phyloP scores from a whole-genome alignment of 2,329 filamentous ascomycete genomes.

The Botrytis pseudocinerea region DNA sequence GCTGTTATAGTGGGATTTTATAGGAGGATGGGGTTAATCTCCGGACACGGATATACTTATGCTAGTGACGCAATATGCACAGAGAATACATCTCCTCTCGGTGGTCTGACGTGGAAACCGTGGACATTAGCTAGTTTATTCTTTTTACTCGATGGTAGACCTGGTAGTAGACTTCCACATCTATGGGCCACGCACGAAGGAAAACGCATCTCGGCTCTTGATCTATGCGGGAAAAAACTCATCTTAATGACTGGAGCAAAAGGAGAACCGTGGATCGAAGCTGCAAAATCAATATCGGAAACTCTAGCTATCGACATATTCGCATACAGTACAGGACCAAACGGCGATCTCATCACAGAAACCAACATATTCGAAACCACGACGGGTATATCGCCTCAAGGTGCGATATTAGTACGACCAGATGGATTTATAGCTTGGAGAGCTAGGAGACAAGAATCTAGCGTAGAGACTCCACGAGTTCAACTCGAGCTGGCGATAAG shows the following conservation, averaged over 20 bases:
- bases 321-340: conserved; percentile 29
- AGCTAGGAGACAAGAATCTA: conserved; percentile 5
- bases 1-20: not conserved
- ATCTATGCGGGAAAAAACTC: conserved; percentile 39
- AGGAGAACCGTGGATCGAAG: conserved; percentile 28
- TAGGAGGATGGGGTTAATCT: conserved; percentile 18
- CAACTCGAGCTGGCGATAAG: not conserved
- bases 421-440: conserved; percentile 43
- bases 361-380: conserved; percentile 31
- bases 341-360: conserved; percentile 25
- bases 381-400: conserved; percentile 38
- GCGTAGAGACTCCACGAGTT: not conserved
- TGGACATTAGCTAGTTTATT: conserved; percentile 37
- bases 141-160: conserved; percentile 36
- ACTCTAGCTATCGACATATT: conserved; percentile 20
- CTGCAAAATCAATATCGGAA: conserved; percentile 21
- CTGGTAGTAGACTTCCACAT: conserved; percentile 42
- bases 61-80: conserved; percentile 10
- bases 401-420: conserved; percentile 41
- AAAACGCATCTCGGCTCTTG: conserved; percentile 39
- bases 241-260: conserved; percentile 36
- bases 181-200: conserved; percentile 38
- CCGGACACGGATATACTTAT: conserved; percentile 30
- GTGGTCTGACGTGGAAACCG: conserved; percentile 36
- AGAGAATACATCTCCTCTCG: conserved; percentile 28